Evolutionary conservation across 768 basidiomycete genomes (phyloP).

Genomic region (Auricularia auricula-judae): DNA sequence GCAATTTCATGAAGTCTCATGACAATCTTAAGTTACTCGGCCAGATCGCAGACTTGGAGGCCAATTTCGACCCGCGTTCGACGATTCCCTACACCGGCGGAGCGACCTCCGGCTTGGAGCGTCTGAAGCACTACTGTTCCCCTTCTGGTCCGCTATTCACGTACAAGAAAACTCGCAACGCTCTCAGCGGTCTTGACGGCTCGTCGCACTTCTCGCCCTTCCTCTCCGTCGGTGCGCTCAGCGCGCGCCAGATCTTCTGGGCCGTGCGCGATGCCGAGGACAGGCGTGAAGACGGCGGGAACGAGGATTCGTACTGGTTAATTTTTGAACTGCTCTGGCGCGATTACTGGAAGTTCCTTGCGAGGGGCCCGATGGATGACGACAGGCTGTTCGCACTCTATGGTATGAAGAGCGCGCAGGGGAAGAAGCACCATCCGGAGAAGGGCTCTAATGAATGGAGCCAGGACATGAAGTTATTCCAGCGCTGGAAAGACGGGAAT

Average conservation of each 20-base stretch:
- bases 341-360: constrained; percentile 26
- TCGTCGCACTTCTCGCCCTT: constrained; percentile 30
- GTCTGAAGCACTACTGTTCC: constrained; percentile 7
- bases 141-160: constrained; percentile 3
- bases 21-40: background rate
- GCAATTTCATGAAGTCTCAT: constrained; percentile 3
- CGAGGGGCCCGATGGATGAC: constrained; percentile 18
- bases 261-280: constrained; percentile 14
- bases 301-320: constrained; percentile 26
- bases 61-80: background rate
- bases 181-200: constrained; percentile 26
- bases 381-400: constrained; percentile 25
- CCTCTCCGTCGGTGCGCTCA: constrained; percentile 22
- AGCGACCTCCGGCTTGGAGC: constrained; percentile 3
- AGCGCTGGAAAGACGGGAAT: constrained; percentile 21
- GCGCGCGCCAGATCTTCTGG: constrained; percentile 14
- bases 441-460: constrained; percentile 16
- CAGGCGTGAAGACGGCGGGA: background rate
- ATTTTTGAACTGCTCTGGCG: constrained; percentile 29
- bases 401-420: constrained; percentile 14
- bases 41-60: background rate
- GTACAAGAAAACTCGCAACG: constrained; percentile 12
- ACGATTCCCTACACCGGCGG: constrained; percentile 7
- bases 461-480: constrained; percentile 8
- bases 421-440: constrained; percentile 13